Conservation (phyloP, 352 stramenopile species). For the Pythium myriotylum region DNA sequence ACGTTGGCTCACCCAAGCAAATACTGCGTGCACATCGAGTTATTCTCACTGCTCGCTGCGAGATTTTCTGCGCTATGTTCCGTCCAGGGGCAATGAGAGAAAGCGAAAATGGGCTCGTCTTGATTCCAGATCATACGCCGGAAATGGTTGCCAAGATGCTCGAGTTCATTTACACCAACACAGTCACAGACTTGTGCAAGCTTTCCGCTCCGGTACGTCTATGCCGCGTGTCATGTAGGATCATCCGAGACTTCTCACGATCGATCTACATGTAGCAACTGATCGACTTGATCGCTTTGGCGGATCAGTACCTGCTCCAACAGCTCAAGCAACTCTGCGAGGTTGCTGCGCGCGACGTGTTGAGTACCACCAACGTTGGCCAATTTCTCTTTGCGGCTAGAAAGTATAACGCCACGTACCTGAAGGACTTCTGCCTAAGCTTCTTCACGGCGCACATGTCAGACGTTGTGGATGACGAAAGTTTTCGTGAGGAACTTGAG, state of each 20-base stretch:
- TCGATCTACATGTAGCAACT: constrained; percentile 58
- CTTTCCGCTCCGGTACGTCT: constrained; percentile 67
- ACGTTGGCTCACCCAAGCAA: constrained; percentile 68
- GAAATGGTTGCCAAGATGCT: constrained; percentile 92
- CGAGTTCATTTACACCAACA: constrained; percentile 93
- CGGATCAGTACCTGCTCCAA: constrained; percentile 81
- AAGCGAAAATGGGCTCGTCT: constrained; percentile 76
- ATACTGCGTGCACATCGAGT: constrained; percentile 67
- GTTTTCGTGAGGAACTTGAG: constrained; percentile 83
- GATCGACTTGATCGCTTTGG: constrained; percentile 78
- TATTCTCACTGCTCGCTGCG: constrained; percentile 81
- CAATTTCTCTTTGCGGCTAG: constrained; percentile 79
- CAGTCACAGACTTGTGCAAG: constrained; percentile 76
- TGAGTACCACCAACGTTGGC: constrained; percentile 76
- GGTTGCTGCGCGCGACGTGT: constrained; percentile 64
- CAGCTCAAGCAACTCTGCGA: constrained; percentile 81
- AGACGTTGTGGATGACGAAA: constrained; percentile 83
- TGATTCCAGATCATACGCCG: constrained; percentile 76
- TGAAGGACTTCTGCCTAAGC: constrained; percentile 82
- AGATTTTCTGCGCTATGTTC: constrained; percentile 92
- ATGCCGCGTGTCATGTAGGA: too few species aligned
- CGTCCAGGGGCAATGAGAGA: constrained; percentile 83
- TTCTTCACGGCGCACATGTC: constrained; percentile 79
- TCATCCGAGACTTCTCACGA: too few species aligned
- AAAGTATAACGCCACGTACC: constrained; percentile 81